Conservation (phyloP, 2,329 filamentous ascomycete genomes). For the Penicillium aurantiogriseum region DNA sequence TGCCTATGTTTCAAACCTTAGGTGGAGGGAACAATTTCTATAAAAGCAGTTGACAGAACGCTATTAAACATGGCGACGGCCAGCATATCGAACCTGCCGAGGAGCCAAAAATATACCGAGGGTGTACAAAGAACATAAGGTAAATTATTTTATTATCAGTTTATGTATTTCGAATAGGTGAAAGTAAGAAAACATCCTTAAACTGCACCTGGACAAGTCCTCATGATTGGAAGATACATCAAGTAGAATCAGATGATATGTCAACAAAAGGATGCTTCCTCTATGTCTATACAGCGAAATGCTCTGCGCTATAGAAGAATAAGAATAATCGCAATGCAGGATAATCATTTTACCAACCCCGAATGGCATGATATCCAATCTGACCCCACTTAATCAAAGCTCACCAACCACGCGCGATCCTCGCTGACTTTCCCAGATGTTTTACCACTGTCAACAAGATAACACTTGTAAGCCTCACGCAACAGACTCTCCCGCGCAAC, state of each 20-base stretch:
- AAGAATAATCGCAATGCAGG: not conserved
- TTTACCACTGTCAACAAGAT: conserved; percentile 35
- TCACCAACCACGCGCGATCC: conserved; percentile 38
- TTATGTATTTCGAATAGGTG: not conserved
- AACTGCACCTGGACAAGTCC: not conserved
- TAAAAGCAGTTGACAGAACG: conserved; percentile 75
- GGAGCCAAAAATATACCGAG: too few species aligned
- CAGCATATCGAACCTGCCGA: too few species aligned
- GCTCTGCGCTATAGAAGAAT: not conserved
- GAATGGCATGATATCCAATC: not conserved
- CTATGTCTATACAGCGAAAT: not conserved
- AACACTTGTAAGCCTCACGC: conserved; percentile 59
- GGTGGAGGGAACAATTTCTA: conserved; percentile 90
- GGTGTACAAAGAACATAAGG: too few species aligned
- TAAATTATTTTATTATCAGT: not conserved
- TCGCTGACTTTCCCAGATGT: conserved; percentile 30
- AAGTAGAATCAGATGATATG: not conserved
- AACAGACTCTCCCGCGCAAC: conserved; percentile 73
- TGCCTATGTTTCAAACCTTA: conserved; percentile 73
- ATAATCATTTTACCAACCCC: not conserved
- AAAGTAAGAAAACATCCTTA: not conserved
- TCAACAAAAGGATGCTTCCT: not conserved
- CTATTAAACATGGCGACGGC: conserved; percentile 78
- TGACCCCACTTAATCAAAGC: conserved; percentile 22
- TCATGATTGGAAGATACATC: not conserved